Evolutionary conservation across 164 flowering plant species (phyloP), one percentile per base, ranked within the genome.

Genomic region (Annona cherimola): DNA sequence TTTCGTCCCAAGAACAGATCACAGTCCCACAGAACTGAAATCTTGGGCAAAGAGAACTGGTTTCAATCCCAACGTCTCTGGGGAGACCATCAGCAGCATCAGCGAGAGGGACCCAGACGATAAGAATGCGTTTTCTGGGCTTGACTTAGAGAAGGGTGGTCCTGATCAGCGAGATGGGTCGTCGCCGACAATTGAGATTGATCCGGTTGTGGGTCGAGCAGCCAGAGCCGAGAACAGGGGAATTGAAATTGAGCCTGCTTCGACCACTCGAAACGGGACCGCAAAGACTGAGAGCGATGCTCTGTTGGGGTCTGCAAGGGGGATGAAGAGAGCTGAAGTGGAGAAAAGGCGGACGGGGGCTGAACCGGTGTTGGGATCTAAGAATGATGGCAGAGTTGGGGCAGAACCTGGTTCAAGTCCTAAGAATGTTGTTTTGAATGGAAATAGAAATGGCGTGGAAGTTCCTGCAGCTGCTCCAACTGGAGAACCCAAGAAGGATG

Each of bases 11-110:
- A 86, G 74, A 70, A 83, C 71, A 6, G 90, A 88, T 67, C 87
- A 88, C 76, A 86, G 85, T 67, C 97, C 98, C 1, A 79, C 74
- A 40, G 98, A 92, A 63, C 79, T 94, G 82, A 90, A 82, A 78
- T 86, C 98, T 71, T 94, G 98, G 97, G 98, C 98, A 5, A 92
- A 87, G 74, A 86, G 81, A 61, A 92, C 97, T 39, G 98, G 98
- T 3, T 94, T 89, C 78, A 91, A 88, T 71, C 88, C 90, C 14
- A 79, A 71, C 66, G 81, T 86, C 44, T 92, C 97, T 42, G 88
- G 87, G 14, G 96, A 90, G 72, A 76, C 81, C 5, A 46, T 55
- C 5, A n/a, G 83, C 14, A 77, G 77, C 73, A 54, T 71, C 3
- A 79, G 83, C 60, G 81, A 73, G 68, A 83, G 76, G 59, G 72